A percentile compares a stretch with the other conserved stretches of the same genome.
Evolutionary conservation across 108 stramenopile genomes (phyloP).

Genomic region (Fragilariopsis cylindrus): DNA sequence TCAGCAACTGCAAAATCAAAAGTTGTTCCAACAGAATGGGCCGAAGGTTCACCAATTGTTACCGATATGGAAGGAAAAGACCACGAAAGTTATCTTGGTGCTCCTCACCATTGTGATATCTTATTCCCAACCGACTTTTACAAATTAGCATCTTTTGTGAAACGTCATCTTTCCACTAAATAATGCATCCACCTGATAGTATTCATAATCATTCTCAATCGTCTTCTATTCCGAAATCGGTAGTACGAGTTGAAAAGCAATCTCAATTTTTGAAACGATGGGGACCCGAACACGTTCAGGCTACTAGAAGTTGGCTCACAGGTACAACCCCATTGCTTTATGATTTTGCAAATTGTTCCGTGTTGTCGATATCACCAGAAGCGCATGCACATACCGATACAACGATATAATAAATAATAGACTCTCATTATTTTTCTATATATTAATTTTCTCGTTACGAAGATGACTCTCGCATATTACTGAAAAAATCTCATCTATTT

Average conservation of each 20-base stretch:
- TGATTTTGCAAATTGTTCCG: conserved; percentile 84
- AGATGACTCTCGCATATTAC: too few relatives aligned
- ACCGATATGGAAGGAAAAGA: conserved; percentile 75
- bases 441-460: too few relatives aligned
- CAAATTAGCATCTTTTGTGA: conserved; percentile 43
- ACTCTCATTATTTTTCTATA: too few relatives aligned
- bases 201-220: background rate
- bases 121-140: conserved; percentile 83
- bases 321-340: conserved; percentile 78
- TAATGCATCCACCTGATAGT: background rate
- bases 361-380: conserved; percentile 43
- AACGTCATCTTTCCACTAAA: conserved; percentile 12
- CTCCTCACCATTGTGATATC: conserved; percentile 69
- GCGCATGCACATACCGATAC: background rate
- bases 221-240: background rate
- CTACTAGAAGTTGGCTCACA: conserved; percentile 76
- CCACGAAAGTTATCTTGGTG: conserved; percentile 64
- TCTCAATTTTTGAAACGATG: conserved; percentile 60
- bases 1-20: conserved; percentile 9
- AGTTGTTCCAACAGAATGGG: conserved; percentile 18
- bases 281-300: conserved; percentile 58
- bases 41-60: conserved; percentile 69
- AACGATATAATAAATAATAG: too few relatives aligned
- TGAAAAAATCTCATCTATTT: too few relatives aligned
- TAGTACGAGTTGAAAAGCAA: conserved; percentile 61